A percentile compares a stretch with the other conserved stretches of the same genome.
Conservation (phyloP, 1,139 yeast species). For the Debaryomyces fabryi region DNA sequence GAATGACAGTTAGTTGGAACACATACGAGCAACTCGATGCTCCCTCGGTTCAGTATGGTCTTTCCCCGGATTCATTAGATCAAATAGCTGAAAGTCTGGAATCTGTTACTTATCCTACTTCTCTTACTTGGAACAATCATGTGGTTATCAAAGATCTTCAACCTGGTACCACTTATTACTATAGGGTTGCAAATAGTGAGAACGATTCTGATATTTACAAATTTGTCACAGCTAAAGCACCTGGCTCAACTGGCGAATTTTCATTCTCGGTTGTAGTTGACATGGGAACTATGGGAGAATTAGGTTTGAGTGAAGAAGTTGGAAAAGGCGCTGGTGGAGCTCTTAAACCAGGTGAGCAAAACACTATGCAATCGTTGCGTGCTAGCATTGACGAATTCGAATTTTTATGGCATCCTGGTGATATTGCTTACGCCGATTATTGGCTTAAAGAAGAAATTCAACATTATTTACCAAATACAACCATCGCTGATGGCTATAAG, state of each 20-base stretch:
- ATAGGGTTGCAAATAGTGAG: conserved; percentile 10
- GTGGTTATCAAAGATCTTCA: conserved; percentile 10
- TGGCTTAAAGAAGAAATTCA: conserved; percentile 14
- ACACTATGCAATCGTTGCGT: conserved; percentile 11
- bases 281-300: conserved; percentile 14
- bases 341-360: conserved; percentile 11
- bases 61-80: conserved; percentile 5
- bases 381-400: conserved; percentile 9
- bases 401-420: conserved; percentile 15
- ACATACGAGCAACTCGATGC: conserved; percentile 9
- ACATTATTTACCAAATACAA: conserved; percentile 10
- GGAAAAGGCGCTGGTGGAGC: conserved; percentile 10
- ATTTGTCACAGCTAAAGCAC: conserved; percentile 12
- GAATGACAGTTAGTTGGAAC: conserved; percentile 14
- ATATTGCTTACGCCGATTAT: conserved; percentile 14
- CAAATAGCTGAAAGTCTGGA: conserved; percentile 7
- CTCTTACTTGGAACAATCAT: conserved; percentile 13
- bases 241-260: conserved; percentile 11
- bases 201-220: conserved; percentile 5
- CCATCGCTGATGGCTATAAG: conserved; percentile 10
- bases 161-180: conserved; percentile 14
- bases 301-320: conserved; percentile 11
- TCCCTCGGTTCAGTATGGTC: conserved; percentile 12
- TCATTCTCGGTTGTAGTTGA: conserved; percentile 12
- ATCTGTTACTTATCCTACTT: conserved; percentile 12